A percentile compares a stretch with the other conserved stretches of the same genome.
phyloP scores from a whole-genome alignment of 495 filamentous ascomycete genomes.

The Penicillium paxilli region DNA sequence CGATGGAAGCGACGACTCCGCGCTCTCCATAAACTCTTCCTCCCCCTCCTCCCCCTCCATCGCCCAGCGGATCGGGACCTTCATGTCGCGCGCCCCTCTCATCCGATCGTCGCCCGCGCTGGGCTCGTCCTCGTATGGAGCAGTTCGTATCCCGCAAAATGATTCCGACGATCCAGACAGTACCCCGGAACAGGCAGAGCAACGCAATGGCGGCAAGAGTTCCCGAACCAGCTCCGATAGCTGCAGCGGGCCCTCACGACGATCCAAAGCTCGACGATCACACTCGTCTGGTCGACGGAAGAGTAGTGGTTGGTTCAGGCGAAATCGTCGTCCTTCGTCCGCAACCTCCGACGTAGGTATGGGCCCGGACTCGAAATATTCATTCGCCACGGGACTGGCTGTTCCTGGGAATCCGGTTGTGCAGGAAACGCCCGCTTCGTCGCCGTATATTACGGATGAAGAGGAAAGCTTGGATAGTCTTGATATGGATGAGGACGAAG shows the following conservation, averaged over 20 bases:
- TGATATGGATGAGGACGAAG: slow-evolving; percentile 28
- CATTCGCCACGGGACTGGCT: slow-evolving; percentile 30
- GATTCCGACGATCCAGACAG: slow-evolving; percentile 8
- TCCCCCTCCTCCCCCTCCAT: slow-evolving; percentile 11
- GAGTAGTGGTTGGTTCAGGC: slow-evolving; percentile 14
- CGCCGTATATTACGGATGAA: slow-evolving; percentile 20
- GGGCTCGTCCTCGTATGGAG: slow-evolving; percentile 58
- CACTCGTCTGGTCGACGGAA: slow-evolving; percentile 16
- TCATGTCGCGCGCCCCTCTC: slow-evolving; percentile 58
- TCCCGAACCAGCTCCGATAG: slow-evolving; percentile 15
- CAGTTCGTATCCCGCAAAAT: slow-evolving; percentile 37
- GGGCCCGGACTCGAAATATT: slow-evolving; percentile 31
- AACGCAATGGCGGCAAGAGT: neutral
- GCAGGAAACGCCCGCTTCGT: slow-evolving; percentile 20
- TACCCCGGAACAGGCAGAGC: neutral
- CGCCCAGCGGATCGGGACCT: slow-evolving; percentile 16
- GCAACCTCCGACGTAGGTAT: slow-evolving; percentile 29
- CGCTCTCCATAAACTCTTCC: slow-evolving; percentile 12
- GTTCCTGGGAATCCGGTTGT: slow-evolving; percentile 22
- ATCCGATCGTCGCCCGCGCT: slow-evolving; percentile 60
- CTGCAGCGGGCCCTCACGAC: slow-evolving; percentile 18
- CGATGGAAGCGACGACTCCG: slow-evolving; percentile 17
- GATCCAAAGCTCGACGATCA: slow-evolving; percentile 13
- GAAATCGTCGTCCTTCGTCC: slow-evolving; percentile 23
- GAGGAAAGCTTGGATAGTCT: slow-evolving; percentile 26